Evolutionary conservation across 768 basidiomycete species (phyloP), one percentile per base, ranked within the genome.

Genomic region (Rhodotorula graminis): DNA sequence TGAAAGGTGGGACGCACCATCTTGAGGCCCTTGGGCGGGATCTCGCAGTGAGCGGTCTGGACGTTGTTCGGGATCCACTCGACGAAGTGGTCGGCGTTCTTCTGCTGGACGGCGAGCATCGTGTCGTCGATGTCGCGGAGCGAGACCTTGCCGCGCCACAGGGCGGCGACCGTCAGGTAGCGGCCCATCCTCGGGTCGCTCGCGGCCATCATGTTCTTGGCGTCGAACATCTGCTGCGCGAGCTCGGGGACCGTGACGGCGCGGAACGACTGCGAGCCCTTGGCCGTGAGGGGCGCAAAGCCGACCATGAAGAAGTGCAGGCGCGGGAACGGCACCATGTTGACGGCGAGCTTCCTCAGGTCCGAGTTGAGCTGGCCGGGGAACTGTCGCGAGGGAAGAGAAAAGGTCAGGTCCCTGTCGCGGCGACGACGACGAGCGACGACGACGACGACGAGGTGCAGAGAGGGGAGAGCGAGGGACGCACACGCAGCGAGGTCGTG

Each of bases 121-220:
- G 95, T 92, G 81, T 98, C 96, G 83, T 99, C 96, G 68, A 99
- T 92, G 81, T 99, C 96, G 84, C 95, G 95, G 94, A 98, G 97
- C n/a, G 93, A 92, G 67, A 98, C 93, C 83, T 94, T 94, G 33
- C 96, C 96, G 83, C 96, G 93, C 93, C 96, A 99, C 78, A 93
- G 89, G 75, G 93, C 93, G 42, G 93, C 93, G 75, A 95, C 95
- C 53, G 96, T 99, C 72, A 99, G 89, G 85, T 98, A 99, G 78
- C 93, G 91, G 74, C 96, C 96, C 77, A 96, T 91, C 80, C 93
- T 85, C 55, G 96, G 96, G 84, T 97, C 93, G 33, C 91, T 91
- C 33, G 96, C 96, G 77, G 94, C 93, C 93, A 97, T 95, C 92
- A 95, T 94, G 89, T 97, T 97, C 88, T 96, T 97, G 58, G 93